phyloP scores from a whole-genome alignment of 495 filamentous ascomycete species.

The Lasiosphaeria ovina region DNA sequence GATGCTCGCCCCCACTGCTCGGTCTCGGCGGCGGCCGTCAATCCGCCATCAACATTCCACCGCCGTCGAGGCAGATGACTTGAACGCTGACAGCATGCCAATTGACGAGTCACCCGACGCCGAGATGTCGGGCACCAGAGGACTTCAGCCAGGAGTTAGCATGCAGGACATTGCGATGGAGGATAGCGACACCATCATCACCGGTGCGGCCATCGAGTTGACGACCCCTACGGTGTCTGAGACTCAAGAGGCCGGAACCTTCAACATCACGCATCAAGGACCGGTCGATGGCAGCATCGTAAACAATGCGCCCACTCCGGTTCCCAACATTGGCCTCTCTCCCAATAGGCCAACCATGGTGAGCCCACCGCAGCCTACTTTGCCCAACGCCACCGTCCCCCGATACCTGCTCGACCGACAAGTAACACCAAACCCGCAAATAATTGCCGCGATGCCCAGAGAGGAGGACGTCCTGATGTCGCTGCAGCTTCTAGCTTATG shows the following conservation, averaged over 20 bases:
- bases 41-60: constrained; percentile 86
- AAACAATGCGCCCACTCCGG: constrained; percentile 53
- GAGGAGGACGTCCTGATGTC: constrained; percentile 99
- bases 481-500: constrained; percentile 93
- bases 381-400: constrained; percentile 63
- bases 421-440: constrained; percentile 60
- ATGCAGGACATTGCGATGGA: constrained; percentile 76
- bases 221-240: constrained; percentile 78
- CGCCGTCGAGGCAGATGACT: constrained; percentile 82
- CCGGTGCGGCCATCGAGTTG: constrained; percentile 69
- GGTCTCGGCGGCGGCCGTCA: constrained; percentile 64
- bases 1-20: constrained; percentile 41
- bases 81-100: constrained; percentile 73
- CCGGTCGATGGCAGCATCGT: constrained; percentile 85
- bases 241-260: constrained; percentile 78
- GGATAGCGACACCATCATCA: constrained; percentile 74
- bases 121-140: constrained; percentile 70
- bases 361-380: constrained; percentile 67
- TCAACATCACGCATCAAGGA: constrained; percentile 93
- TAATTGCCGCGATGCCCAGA: constrained; percentile 84
- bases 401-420: constrained; percentile 73
- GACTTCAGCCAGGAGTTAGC: constrained; percentile 74
- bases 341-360: constrained; percentile 71
- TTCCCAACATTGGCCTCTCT: constrained; percentile 68
- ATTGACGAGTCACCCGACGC: constrained; percentile 63